Conservation (phyloP, 139 green algal genomes). For the Dunaliella sp. region DNA sequence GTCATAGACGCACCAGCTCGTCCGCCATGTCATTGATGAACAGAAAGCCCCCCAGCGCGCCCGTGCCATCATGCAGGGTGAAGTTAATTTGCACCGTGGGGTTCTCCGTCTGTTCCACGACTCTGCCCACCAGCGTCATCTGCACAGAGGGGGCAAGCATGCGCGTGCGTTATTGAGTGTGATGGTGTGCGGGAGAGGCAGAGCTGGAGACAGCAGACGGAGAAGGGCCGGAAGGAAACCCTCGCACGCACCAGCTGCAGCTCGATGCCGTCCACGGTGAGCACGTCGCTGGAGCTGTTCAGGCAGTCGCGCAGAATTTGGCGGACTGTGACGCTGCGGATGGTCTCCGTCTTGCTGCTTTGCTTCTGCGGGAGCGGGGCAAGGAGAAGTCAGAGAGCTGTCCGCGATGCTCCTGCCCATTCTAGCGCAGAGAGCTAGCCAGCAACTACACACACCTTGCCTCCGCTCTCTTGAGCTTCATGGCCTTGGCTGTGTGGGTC, state of each 20-base stretch:
- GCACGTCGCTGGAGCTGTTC: not conserved
- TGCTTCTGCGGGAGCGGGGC: not conserved
- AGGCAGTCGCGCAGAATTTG: not conserved
- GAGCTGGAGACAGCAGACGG: no score
- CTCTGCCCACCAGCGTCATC: not conserved
- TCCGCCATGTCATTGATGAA: not conserved
- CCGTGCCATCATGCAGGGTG: not conserved
- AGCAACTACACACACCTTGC: no score
- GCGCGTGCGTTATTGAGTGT: no score
- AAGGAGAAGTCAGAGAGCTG: no score
- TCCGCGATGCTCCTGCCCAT: no score
- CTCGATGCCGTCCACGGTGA: not conserved
- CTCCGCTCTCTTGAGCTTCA: no score
- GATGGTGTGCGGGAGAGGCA: no score
- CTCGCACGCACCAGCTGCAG: not conserved
- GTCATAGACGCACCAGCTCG: not conserved
- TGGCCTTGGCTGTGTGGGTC: no score
- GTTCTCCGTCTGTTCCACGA: not conserved
- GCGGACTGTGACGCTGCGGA: not conserved
- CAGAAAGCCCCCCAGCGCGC: not conserved
- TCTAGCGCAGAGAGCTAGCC: no score
- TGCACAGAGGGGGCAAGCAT: not conserved
- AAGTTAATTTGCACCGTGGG: not conserved
- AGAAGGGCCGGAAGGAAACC: no score
- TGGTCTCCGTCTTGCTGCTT: not conserved